Evolutionary conservation across 768 basidiomycete species (phyloP), one percentile per base, ranked within the genome.

Genomic region (Suillus americanus): DNA sequence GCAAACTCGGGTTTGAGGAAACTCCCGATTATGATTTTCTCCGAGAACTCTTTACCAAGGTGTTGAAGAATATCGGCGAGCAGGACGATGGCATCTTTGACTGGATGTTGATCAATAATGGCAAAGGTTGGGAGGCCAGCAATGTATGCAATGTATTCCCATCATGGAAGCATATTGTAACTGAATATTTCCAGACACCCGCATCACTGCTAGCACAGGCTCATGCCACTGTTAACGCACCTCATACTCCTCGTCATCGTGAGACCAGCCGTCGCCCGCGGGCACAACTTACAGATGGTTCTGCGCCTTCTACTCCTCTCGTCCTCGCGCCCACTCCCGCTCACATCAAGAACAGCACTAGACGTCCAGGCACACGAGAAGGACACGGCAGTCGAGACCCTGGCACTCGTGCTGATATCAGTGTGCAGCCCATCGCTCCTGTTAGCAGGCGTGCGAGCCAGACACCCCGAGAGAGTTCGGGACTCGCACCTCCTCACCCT

Each of bases 21-120:
- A 87, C 87, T 30, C 97, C 97, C 3, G 97, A 99, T 77, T 99
- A 99, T 69, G 97, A 99, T 72, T 99, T 99, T 77, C 84, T 99
- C 62, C 87, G 96, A 51, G 97, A 98, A 67, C 82, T 99, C 33
- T 99, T 99, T 76, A 81, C 87, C 43, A 98, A 97, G 77, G 89
- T 98, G 20, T 78, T 99, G 62, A 95, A 93, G 81, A 92, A 89
- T 23, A 75, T 88, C 3, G 91, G 92, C 62, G 97, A 98, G 74
- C 81, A 86, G 45, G 97, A 99, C 68, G 97, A 99, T 75, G 90
- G 92, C 20, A 79, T 95, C 13, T 99, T 92, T 71, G 97, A 99
- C 72, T 99, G 97, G 97, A 97, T 96, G 93, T 73, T 93, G 50
- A 82, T 99, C 67, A 96, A 97, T 76, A 85, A 85, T 59, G 95